Base-by-base conservation (phyloP, 495 filamentous ascomycete species). In the Pseudomonodictys pantanalensis region DNA sequence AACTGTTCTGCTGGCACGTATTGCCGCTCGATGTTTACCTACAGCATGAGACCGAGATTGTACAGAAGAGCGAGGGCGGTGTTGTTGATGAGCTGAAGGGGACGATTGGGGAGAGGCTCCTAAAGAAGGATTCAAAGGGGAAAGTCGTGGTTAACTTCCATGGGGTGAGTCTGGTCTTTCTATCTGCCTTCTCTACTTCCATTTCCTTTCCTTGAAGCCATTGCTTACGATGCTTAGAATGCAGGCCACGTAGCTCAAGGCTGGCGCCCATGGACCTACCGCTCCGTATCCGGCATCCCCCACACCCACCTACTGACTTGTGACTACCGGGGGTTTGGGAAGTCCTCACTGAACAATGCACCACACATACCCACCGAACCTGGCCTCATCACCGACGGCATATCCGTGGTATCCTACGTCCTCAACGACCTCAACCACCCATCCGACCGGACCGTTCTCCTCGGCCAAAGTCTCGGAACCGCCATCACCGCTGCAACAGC, bases 401-500 rank as follows among this genome's bases (percentile, higher is more conserved):
- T 86, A 3, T 73, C 91, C 0, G 75, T 86, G 0, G 75, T 91
- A 1, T 78, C 86, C 58, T 95, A 85, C 85, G 86, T 87, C 1
- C 76, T 87, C 57, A 69, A 83, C 30, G 72, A 81, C 1, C 83
- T 83, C 17, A 71, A 79, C 18, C 80, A 97, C 22, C 78, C 88
- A 0, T 73, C 92, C 0, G 76, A 81, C 15, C 80, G 83, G 11
- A 95, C 97, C 44, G 81, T 90, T 9, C 76, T 97, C 39, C 70
- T 92, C n/a, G 92, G 92, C 42, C 92, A 96, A 55, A 90, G 86
- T 58, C 83, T 98, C 2, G 93, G 93, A 25, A 95, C 93, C 8
- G 92, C 89, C 1, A 88, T 97, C 1, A 83, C 84, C 12, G 73
- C 83, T 20, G 92, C 79, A 18, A 83, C 88, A 1, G 83, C 82